These are phyloP conservation scores for Trichosporon sp. DNA, from an alignment of 1,284 basidiomycete species.

Conservation along the genomic window DNA sequence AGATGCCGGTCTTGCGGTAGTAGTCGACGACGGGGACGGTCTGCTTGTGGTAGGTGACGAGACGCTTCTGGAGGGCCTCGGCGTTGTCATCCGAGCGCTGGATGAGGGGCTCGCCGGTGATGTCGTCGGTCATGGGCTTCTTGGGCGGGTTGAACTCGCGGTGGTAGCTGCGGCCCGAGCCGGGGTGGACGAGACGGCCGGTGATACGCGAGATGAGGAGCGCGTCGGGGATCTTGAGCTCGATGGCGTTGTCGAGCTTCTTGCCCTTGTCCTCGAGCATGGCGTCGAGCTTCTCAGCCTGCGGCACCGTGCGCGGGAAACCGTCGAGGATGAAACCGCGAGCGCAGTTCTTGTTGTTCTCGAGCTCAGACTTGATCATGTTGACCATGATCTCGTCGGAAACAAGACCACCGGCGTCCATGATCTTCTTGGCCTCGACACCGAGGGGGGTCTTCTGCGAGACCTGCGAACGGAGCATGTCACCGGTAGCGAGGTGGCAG, in stretches of 20 bases:
- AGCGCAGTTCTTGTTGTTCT: slow-evolving; percentile 88
- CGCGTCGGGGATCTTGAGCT: slow-evolving; percentile 90
- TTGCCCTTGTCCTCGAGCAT: slow-evolving; percentile 84
- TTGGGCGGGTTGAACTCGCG: slow-evolving; percentile 89
- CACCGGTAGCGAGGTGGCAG: slow-evolving; percentile 96
- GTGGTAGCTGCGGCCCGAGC: slow-evolving; percentile 90
- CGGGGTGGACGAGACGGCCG: slow-evolving; percentile 88
- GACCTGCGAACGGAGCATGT: slow-evolving; percentile 97
- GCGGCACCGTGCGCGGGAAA: slow-evolving; percentile 97
- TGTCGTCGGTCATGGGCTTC: slow-evolving; percentile 89
- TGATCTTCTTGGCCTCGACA: slow-evolving; percentile 92
- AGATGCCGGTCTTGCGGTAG: slow-evolving; percentile 87
- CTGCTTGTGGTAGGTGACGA: slow-evolving; percentile 82
- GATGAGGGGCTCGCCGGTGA: slow-evolving; percentile 91
- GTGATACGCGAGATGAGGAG: slow-evolving; percentile 97
- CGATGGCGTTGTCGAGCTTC: slow-evolving; percentile 85
- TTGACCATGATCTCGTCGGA: slow-evolving; percentile 95
- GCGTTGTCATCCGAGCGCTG: slow-evolving; percentile 92
- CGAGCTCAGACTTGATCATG: slow-evolving; percentile 96
- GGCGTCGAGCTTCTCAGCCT: slow-evolving; percentile 91
- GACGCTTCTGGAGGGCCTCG: slow-evolving; percentile 87
- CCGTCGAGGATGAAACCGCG: slow-evolving; percentile 98
- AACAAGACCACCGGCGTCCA: slow-evolving; percentile 93
- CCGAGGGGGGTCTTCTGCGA: slow-evolving; percentile 83
- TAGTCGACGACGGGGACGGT: slow-evolving; percentile 96